Evolutionary conservation across 2,329 filamentous ascomycete genomes (phyloP).

Genomic region (Calonectria hongkongensis): DNA sequence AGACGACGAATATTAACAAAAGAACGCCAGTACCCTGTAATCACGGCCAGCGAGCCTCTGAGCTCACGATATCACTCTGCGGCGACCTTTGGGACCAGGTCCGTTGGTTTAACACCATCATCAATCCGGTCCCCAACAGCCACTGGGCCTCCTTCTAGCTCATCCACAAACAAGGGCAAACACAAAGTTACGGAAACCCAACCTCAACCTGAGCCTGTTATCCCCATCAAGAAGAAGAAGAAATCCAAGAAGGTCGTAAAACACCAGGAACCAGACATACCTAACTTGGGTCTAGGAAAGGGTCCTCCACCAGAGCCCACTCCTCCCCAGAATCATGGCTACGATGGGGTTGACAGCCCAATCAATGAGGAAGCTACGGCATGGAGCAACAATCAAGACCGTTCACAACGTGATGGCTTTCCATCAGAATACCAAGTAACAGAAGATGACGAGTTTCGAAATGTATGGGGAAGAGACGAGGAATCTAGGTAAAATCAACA

Average conservation of each 20-base stretch:
- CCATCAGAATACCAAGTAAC: constrained; percentile 56
- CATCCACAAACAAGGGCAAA: constrained; percentile 50
- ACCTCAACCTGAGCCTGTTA: constrained; percentile 54
- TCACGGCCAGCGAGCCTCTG: constrained; percentile 85
- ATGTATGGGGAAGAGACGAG: constrained; percentile 64
- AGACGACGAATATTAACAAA: constrained; percentile 15
- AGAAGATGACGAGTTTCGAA: constrained; percentile 67
- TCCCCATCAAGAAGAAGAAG: constrained; percentile 63
- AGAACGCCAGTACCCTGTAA: constrained; percentile 86
- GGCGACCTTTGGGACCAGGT: constrained; percentile 54
- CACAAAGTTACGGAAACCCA: constrained; percentile 48
- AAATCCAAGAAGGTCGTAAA: constrained; percentile 60
- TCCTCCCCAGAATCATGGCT: constrained; percentile 36
- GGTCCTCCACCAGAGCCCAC: constrained; percentile 46
- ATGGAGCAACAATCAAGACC: constrained; percentile 34
- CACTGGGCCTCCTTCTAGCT: constrained; percentile 28
- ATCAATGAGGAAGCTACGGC: constrained; percentile 46
- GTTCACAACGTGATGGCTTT: constrained; percentile 40
- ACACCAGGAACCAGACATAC: constrained; percentile 58
- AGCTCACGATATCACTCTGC: constrained; percentile 77
- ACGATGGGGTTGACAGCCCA: constrained; percentile 50
- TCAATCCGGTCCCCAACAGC: constrained; percentile 49
- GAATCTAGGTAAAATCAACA: constrained; percentile 47
- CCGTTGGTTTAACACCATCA: constrained; percentile 51
- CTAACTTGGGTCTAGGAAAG: constrained; percentile 53